Conservation (phyloP, 2,329 filamentous ascomycete species). For the Xylogone sp. region DNA sequence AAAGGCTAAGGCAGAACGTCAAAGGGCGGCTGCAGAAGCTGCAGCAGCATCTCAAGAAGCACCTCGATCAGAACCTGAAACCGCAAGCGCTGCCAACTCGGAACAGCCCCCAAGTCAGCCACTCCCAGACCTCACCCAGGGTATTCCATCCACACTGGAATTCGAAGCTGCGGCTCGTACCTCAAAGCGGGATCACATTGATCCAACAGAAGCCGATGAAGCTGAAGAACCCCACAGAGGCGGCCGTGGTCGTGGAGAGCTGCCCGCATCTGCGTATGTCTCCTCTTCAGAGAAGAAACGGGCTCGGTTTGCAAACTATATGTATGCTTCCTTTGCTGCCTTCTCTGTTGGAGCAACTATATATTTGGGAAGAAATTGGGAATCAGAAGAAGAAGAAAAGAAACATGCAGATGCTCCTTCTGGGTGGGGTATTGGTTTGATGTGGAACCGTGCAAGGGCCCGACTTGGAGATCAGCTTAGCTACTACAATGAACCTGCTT, state of each 20-base stretch:
- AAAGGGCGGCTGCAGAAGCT: conserved; percentile 3
- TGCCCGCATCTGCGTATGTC: conserved; percentile 78
- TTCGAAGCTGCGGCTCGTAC: conserved; percentile 60
- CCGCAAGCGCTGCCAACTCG: conserved; percentile 24
- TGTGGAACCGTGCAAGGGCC: conserved; percentile 77
- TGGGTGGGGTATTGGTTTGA: conserved; percentile 70
- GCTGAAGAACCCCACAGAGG: conserved; percentile 40
- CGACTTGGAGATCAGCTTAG: conserved; percentile 72
- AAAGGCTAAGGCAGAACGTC: background rate
- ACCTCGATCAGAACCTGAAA: conserved; percentile 31
- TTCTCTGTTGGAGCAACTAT: conserved; percentile 43
- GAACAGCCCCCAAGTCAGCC: conserved; percentile 56
- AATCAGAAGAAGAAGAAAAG: conserved; percentile 65
- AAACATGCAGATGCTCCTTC: conserved; percentile 68
- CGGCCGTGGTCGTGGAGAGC: conserved; percentile 58
- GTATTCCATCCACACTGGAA: conserved; percentile 86
- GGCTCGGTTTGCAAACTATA: conserved; percentile 69
- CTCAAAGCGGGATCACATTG: conserved; percentile 32
- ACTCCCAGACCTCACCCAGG: conserved; percentile 87
- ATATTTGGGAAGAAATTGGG: conserved; percentile 88
- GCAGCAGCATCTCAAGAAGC: conserved; percentile 23
- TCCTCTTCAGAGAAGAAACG: conserved; percentile 86
- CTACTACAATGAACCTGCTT: conserved; percentile 95
- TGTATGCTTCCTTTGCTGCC: conserved; percentile 59
- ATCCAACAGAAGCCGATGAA: conserved; percentile 46